Evolutionary conservation across 768 basidiomycete genomes (phyloP), one percentile per base, ranked within the genome.

Genomic region (Suillus hirtellus): DNA sequence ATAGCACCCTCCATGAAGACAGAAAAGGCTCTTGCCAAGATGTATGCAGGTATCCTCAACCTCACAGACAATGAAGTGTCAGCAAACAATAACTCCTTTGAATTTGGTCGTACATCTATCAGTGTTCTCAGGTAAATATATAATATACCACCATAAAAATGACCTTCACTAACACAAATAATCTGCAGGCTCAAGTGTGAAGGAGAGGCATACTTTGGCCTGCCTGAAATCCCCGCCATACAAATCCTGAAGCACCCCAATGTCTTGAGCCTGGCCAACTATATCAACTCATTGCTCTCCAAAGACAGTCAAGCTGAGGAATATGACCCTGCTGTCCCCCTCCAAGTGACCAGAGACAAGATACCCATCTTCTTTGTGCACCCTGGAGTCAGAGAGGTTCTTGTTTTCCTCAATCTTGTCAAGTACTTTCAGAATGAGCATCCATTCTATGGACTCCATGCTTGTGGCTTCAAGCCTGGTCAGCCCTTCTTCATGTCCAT

Each of bases 301-400:
- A 65, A 67, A 60, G 65, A 64, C 6, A 59, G 61, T 0, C 58
- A 27, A 31, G 60, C 44, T 8, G 68, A 71, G 11, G 73, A 72
- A 38, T 81, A 81, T 59, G 74, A 79, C 37, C 80, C 80, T 11
- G 68, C 80, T 17, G 75, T 81, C 19, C 78, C 78, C 3, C 74
- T 81, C 42, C 73, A 79, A 34, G 64, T 77, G 3, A 68, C 72
- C 0, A 79, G 80, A 0, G 66, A 70, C 53, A 80, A 79, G 67
- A 77, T 79, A 0, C 80, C 80, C 1, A 67, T 81, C 40, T 81
- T 79, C 67, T 74, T 81, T 65, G 72, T 81, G 31, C 80, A 81
- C 64, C 79, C 80, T 0, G 80, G 80, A 66, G 77, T 79, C 1
- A 79, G 79, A 15, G 80, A 78, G 38, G 70, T 78, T 17, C 68